These are phyloP conservation scores for Ambrosia hybrid DNA, from an alignment of 140 eudicot genomes.

Conservation along the genomic window DNA sequence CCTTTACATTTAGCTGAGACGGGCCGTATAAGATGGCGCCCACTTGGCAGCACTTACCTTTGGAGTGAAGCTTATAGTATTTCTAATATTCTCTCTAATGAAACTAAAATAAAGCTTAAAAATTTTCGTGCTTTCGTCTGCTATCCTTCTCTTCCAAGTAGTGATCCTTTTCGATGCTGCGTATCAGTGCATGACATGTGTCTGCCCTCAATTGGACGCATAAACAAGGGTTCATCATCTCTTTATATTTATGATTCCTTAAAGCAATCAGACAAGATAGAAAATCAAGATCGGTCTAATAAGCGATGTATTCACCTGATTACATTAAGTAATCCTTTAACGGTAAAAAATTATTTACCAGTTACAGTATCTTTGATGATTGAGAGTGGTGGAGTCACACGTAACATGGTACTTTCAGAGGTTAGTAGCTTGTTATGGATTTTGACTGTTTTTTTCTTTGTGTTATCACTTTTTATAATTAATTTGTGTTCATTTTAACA, in stretches of 20 bases:
- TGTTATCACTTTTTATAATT: background rate
- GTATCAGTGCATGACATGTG: conserved; percentile 69
- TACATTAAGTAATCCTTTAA: conserved; percentile 66
- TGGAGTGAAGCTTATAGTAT: conserved; percentile 97
- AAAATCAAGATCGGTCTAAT: conserved; percentile 42
- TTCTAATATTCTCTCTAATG: conserved; percentile 72
- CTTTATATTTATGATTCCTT: conserved; percentile 23
- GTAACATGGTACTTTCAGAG: conserved; percentile 66
- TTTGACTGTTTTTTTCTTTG: background rate
- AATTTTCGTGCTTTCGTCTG: conserved; percentile 83
- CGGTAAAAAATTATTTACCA: conserved; percentile 78
- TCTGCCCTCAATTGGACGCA: conserved; percentile 54
- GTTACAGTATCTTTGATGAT: conserved; percentile 60
- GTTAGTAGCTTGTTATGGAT: conserved; percentile 38
- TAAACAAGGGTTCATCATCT: conserved; percentile 44
- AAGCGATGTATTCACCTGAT: conserved; percentile 63
- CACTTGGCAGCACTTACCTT: conserved; percentile 76
- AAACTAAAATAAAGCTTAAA: conserved; percentile 66
- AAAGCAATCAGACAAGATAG: conserved; percentile 39
- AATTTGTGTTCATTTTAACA: conserved; percentile 12
- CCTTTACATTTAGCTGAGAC: conserved; percentile 98
- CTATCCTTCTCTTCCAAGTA: conserved; percentile 96
- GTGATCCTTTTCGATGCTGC: conserved; percentile 97
- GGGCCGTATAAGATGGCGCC: conserved; percentile 97
- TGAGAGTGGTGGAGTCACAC: conserved; percentile 86